Base-by-base conservation (phyloP, 1,284 basidiomycete genomes). In the Ceratobasidium papillatum region DNA sequence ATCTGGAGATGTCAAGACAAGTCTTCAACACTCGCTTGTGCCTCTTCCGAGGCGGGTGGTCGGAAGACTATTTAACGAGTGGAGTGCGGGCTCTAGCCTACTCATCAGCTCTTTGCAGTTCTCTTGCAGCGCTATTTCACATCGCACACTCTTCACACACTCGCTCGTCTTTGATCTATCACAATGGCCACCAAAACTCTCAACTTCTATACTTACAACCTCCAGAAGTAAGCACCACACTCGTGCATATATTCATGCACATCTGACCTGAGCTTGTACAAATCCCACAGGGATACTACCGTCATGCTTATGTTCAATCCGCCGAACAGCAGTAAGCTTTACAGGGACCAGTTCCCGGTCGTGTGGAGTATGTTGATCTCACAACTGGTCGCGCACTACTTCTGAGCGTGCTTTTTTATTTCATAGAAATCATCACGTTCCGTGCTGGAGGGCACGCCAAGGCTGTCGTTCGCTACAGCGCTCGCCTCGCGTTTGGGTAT, bases 401-500 rank as follows among this genome's bases (percentile, higher is more conserved):
- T 3, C n/a, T n/a, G n/a, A n/a, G n/a, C n/a, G 7, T 59, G 7
- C 14, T 17, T 64, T 38, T 0, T 8, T 8, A n/a, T 19, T 22
- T 0, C 12, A 19, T 32, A 68, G 65, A 68, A 51, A 51, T 68
- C 3, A 68, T 68, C 65, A 54, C 65, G 2, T 68, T 68, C 65
- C 49, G 65, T 41, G 65, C 63, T 1, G 43, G 63, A 3, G 63
- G 63, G 34, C 63, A 65, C 32, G 63, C 30, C 32, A 68, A 68
- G 51, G 65, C 51, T 3, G 47, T 11, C 9, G 51, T 68, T 34
- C 32, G 52, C 22, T 68, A 68, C 27, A 36, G 19, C 17, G 32
- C 65, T 14, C 65, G 65, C 14, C 65, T 68, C 19, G 65, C 65
- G 4, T 68, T 68, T 25, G 65, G 65, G 14, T 68, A 68, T 32